Percentiles rank a stretch among this genome's conserved stretches.
Conservation (phyloP, 176 grass and related monocot genomes). For the Lolium rigidum region DNA sequence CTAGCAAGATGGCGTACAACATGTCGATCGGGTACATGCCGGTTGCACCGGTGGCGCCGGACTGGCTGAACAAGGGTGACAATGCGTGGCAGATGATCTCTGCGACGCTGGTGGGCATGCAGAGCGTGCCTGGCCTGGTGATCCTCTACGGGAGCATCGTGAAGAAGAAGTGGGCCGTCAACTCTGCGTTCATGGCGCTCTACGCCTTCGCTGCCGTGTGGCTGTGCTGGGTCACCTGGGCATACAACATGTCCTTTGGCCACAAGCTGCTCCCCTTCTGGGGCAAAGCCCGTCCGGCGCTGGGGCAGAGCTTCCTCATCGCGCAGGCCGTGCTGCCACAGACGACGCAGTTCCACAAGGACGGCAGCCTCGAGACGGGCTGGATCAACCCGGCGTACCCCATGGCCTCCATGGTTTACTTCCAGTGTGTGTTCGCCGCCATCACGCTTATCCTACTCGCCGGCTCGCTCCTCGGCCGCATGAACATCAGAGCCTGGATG, state of each 20-base stretch:
- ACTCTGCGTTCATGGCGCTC: constrained; percentile 97
- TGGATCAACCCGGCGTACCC: constrained; percentile 57
- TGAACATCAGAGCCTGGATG: constrained; percentile 95
- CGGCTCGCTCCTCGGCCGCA: constrained; percentile 79
- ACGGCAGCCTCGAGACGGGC: not conserved
- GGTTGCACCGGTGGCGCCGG: not conserved
- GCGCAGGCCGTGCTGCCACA: constrained; percentile 53
- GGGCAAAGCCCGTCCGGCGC: constrained; percentile 74
- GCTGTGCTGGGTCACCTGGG: constrained; percentile 97
- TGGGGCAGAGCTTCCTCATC: constrained; percentile 71
- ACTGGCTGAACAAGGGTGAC: constrained; percentile 94
- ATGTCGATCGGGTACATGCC: constrained; percentile 50
- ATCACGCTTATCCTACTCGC: constrained; percentile 89
- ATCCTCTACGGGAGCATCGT: constrained; percentile 98
- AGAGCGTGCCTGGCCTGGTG: constrained; percentile 78
- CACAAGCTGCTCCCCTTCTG: constrained; percentile 79
- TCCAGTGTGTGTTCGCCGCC: constrained; percentile 90
- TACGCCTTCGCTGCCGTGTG: constrained; percentile 92
- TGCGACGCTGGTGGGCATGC: constrained; percentile 85
- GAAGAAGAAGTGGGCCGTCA: constrained; percentile 97
- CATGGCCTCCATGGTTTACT: constrained; percentile 94
- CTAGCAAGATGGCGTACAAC: constrained; percentile 41
- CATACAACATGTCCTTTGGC: constrained; percentile 92
- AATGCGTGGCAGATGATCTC: constrained; percentile 97
- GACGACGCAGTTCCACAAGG: constrained; percentile 21